A percentile compares a stretch with the other conserved stretches of the same genome.
These are phyloP conservation scores for Yamadazyma dushanensis DNA, from an alignment of 1,139 yeast species.

Conservation along the genomic window DNA sequence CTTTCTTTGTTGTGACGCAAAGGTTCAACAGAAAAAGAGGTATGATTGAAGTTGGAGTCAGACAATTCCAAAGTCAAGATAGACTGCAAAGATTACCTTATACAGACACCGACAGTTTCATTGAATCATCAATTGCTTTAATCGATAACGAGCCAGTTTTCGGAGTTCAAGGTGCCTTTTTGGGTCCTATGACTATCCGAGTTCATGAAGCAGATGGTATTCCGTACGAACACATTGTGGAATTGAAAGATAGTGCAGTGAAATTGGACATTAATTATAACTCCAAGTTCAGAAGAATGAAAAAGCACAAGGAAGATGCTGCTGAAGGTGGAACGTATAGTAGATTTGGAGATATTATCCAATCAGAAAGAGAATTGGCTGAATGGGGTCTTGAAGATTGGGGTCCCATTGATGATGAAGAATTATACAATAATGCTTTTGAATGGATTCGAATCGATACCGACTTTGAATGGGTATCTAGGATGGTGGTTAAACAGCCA, in stretches of 20 bases:
- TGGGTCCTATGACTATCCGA: constrained; percentile 95
- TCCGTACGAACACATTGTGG: constrained; percentile 96
- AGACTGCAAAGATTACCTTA: constrained; percentile 15
- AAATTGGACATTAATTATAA: constrained; percentile 93
- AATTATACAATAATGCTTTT: constrained; percentile 73
- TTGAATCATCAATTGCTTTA: constrained; percentile 47
- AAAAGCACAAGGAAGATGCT: constrained; percentile 46
- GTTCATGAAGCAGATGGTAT: constrained; percentile 99
- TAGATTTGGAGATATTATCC: constrained; percentile 79
- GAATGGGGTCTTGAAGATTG: constrained; percentile 80
- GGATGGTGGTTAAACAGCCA: constrained; percentile 78
- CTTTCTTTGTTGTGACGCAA: constrained; percentile 84
- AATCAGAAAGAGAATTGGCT: constrained; percentile 55
- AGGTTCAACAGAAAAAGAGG: constrained; percentile 90
- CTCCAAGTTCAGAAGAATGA: constrained; percentile 79
- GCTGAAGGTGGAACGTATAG: constrained; percentile 50
- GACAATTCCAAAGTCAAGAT: constrained; percentile 82
- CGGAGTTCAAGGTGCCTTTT: constrained; percentile 50
- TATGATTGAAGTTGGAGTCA: constrained; percentile 90
- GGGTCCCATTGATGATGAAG: constrained; percentile 69
- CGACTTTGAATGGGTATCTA: constrained; percentile 95
- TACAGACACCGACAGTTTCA: constrained; percentile 33
- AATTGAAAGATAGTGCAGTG: constrained; percentile 79
- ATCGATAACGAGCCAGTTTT: constrained; percentile 40
- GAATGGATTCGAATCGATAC: constrained; percentile 98